Percentiles rank a stretch among this genome's conserved stretches.
phyloP scores from a whole-genome alignment of 805 yeast species.

The Saccharomycopsis fermentans region DNA sequence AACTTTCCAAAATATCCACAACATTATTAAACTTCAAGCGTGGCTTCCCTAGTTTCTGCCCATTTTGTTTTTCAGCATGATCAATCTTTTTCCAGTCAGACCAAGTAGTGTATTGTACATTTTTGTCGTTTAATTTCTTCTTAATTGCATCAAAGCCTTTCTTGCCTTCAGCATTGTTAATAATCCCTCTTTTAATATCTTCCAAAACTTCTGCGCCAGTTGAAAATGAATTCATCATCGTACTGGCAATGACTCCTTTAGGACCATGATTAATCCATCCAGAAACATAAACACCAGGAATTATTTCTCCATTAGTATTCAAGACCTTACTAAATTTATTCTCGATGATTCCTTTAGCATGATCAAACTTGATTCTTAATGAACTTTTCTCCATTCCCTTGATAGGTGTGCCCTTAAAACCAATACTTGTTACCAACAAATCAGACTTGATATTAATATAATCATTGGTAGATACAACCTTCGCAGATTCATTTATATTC shows the following conservation, averaged over 20 bases:
- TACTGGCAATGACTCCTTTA: conserved; percentile 81
- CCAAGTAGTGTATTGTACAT: conserved; percentile 41
- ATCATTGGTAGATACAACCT: conserved; percentile 22
- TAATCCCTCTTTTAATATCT: conserved; percentile 35
- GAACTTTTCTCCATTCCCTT: conserved; percentile 39
- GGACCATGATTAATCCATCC: conserved; percentile 93
- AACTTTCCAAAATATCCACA: conserved; percentile 39
- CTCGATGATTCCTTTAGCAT: conserved; percentile 32
- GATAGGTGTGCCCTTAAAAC: conserved; percentile 64
- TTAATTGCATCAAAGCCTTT: conserved; percentile 26
- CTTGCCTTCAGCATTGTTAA: conserved; percentile 17
- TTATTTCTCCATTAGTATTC: conserved; percentile 3
- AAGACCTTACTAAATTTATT: conserved; percentile 22
- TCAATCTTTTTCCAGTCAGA: conserved; percentile 55
- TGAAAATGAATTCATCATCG: conserved; percentile 75
- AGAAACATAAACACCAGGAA: conserved; percentile 55
- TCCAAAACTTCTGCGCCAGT: conserved; percentile 56
- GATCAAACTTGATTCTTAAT: conserved; percentile 39
- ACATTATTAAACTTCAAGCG: conserved; percentile 46
- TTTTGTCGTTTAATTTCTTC: conserved; percentile 19
- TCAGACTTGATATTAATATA: conserved; percentile 37
- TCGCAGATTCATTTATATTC: conserved; percentile 22
- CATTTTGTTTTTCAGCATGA: conserved; percentile 39
- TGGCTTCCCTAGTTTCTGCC: conserved; percentile 39
- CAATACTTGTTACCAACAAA: conserved; percentile 69